Base-by-base conservation (phyloP, 306 rosid species). In the Prosopis cineraria region DNA sequence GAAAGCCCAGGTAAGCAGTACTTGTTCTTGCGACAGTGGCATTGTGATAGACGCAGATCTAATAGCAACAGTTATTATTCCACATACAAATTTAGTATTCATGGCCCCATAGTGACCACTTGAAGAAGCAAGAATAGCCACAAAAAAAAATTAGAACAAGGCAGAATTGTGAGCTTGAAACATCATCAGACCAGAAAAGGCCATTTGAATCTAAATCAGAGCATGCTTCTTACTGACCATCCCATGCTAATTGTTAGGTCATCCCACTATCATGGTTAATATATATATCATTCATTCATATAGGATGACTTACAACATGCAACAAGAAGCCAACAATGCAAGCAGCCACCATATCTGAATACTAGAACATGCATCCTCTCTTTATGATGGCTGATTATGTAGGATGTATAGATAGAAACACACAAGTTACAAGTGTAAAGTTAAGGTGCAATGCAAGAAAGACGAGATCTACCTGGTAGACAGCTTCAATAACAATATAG, bases 401-500 rank as follows among this genome's bases (percentile, higher is more conserved):
- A 14, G 30, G 34, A 40, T 40, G 27, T 56, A 25, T 14, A 70
- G 30, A 44, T 2, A 77, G 11, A 60, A 71, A 55, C 82, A 73
- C 31, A 52, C 19, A 63, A 41, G 48, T 80, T 45, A 55, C n/a
- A 79, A 43, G 75, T 37, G 29, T 14, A 45, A 43, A 53, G 72
- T 69, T 68, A 53, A 33, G 33, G 17, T 58, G 70, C 41, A 44
- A 68, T 10, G 69, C 48, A 56, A 31, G 66, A 70, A 14, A 70
- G 65, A 70, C 40, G 40, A 79, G 43, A 75, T 36, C 41, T 85
- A 93, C 98, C 99, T 90, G 98, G 88, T 96, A 96, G 41, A 96
- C 85, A 73, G 98, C 96, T 89, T 93, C 99, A 84, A 96, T 86
- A 83, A 96, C 98, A 86, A 96, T 96, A 81, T 93, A 96, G 30